phyloP scores from a whole-genome alignment of 345 rosid genomes.

The Gossypium turneri region DNA sequence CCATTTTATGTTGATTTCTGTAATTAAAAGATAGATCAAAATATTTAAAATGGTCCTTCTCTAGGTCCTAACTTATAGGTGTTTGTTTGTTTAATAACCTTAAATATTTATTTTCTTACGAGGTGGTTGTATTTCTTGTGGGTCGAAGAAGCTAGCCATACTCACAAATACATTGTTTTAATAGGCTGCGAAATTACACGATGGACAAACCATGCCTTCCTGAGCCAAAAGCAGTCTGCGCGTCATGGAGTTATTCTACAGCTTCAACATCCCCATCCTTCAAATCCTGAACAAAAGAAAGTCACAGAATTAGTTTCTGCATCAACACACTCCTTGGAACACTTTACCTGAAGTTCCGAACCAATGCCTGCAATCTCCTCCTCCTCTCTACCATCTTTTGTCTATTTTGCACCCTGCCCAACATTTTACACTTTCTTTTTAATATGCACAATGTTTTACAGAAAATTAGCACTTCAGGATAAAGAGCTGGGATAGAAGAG shows the following conservation, averaged over 20 bases:
- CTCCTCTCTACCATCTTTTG: conserved; percentile 57
- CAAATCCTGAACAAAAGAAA: conserved; percentile 43
- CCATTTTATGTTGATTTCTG: neutral
- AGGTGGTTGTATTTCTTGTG: neutral
- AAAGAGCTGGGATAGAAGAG: neutral
- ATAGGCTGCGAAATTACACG: neutral
- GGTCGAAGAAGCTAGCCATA: neutral
- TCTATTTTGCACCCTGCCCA: conserved; percentile 76
- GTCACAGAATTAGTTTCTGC: conserved; percentile 20
- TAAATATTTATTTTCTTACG: too few relatives aligned
- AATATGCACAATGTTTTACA: conserved; percentile 6
- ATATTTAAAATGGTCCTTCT: neutral
- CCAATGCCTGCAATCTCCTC: conserved; percentile 68
- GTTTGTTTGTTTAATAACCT: too few relatives aligned
- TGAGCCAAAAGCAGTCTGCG: conserved; percentile 86
- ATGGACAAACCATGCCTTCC: conserved; percentile 63
- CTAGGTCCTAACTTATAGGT: too few relatives aligned
- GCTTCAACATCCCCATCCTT: conserved; percentile 67
- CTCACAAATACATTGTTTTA: neutral
- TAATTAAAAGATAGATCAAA: neutral
- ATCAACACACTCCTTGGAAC: conserved; percentile 18
- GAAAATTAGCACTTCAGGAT: neutral
- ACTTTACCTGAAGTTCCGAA: conserved; percentile 73
- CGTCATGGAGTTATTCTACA: conserved; percentile 74
- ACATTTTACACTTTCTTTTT: neutral